Evolutionary conservation across 2,329 filamentous ascomycete species (phyloP), one percentile per base, ranked within the genome.

Genomic region (Sporothrix protearum): DNA sequence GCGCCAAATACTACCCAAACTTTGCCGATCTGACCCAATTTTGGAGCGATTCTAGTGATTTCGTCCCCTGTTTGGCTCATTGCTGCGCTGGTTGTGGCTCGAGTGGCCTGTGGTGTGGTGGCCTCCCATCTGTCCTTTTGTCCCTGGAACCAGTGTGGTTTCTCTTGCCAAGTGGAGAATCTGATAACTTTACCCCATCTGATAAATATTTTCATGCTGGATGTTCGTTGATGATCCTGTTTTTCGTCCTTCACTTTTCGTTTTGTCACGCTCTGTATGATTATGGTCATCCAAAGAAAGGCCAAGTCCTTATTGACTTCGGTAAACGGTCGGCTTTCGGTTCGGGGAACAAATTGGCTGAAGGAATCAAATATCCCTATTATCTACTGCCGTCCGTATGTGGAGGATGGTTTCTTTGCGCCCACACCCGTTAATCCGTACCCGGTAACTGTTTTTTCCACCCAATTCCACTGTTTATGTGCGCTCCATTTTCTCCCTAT

Each of bases 131-230:
- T 10, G 49, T 25, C 49, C 49, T 14, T 25, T 53, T 14, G 49
- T 28, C 22, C 9, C 25, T 53, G n/a, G n/a, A 53, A 45, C 42
- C 10, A 12, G 25, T 33, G 53, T 10, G 28, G 53, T 28, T n/a
- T 33, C 19, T 42, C 59, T 45, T 47, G n/a, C 19, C 36, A 19
- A 67, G 47, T 68, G 47, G 45, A 8, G 66, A 36, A 68, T 68
- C 66, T 68, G 66, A 68, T 68, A 68, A 68, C 66, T 68, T 42
- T 68, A 42, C 66, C 39, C 66, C 66, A 68, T 68, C 66, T 68
- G 66, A 68, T 68, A 68, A 68, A 68, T 25, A 64, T 47, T 47
- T 30, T 64, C 61, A 16, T 47, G 61, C 59, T n/a, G 57, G 28
- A 12, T 61, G 39, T 63, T 63, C 14, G n/a, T 22, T 57, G 28